Evolutionary conservation across 768 basidiomycete species (phyloP).

Genomic region (Pulveroboletus sp.): DNA sequence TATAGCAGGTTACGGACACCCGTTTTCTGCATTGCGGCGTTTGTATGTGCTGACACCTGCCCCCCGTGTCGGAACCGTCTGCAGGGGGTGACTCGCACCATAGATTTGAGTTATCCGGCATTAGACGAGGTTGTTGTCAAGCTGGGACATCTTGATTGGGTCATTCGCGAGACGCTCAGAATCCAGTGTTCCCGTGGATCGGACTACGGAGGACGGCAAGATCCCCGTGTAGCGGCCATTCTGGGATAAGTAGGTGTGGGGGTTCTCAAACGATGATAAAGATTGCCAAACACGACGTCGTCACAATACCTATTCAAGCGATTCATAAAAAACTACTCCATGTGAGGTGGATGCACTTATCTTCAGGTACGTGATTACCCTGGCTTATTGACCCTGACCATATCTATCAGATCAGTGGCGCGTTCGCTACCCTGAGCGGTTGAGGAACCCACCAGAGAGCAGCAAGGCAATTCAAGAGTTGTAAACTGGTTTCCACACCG

Average conservation of each 20-base stretch:
- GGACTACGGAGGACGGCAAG: constrained; percentile 43
- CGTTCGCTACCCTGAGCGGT: constrained; percentile 47
- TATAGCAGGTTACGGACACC: constrained; percentile 62
- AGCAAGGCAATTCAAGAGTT: constrained; percentile 44
- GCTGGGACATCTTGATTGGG: constrained; percentile 57
- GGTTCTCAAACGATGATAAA: constrained; percentile 15
- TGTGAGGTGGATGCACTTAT: constrained; percentile 67
- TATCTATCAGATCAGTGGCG: constrained; percentile 17
- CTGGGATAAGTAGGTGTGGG: constrained; percentile 15
- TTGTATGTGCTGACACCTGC: constrained; percentile 51
- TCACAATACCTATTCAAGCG: constrained; percentile 56
- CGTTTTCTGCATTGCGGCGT: constrained; percentile 52
- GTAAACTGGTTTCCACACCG: constrained; percentile 21
- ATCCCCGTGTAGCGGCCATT: constrained; percentile 44
- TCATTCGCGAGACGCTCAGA: constrained; percentile 54
- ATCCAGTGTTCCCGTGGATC: constrained; percentile 52
- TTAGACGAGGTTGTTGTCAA: constrained; percentile 30
- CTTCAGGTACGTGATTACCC: constrained; percentile 45
- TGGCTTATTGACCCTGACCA: constrained; percentile 18
- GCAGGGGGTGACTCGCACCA: constrained; percentile 39
- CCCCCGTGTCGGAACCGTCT: constrained; percentile 43
- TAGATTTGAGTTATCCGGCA: constrained; percentile 16
- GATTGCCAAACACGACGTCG: constrained; percentile 46
- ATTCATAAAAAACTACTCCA: constrained; percentile 47
- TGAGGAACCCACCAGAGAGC: constrained; percentile 37